A percentile compares a stretch with the other conserved stretches of the same genome.
Evolutionary conservation across 768 basidiomycete genomes (phyloP).

Genomic region (Suillus spraguei): DNA sequence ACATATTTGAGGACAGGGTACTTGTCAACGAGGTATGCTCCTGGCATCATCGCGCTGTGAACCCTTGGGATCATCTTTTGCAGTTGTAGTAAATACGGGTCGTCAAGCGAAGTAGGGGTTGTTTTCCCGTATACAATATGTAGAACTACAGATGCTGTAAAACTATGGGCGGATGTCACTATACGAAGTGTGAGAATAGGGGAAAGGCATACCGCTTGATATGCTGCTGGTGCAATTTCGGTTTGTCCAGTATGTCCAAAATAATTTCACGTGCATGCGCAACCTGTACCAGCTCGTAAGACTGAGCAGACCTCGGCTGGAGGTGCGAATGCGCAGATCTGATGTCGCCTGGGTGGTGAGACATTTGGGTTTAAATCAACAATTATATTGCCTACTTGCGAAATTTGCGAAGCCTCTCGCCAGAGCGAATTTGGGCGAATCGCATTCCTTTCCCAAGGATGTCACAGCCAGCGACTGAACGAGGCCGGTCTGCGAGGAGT

Average conservation of each 20-base stretch:
- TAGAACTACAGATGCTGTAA: constrained; percentile 28
- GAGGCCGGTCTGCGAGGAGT: constrained; percentile 50
- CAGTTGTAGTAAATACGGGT: constrained; percentile 29
- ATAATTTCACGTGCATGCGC: constrained; percentile 31
- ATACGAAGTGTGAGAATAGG: constrained; percentile 15
- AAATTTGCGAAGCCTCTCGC: constrained; percentile 61
- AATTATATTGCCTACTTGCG: constrained; percentile 39
- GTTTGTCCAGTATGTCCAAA: constrained; percentile 25
- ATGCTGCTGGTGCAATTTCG: constrained; percentile 26
- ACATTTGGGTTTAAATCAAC: constrained; percentile 9
- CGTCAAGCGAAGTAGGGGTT: constrained; percentile 16
- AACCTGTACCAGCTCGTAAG: constrained; percentile 50
- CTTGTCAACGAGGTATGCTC: constrained; percentile 37
- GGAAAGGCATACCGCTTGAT: constrained; percentile 42
- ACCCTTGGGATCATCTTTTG: constrained; percentile 33
- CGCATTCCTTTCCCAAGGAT: constrained; percentile 62
- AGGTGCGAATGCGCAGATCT: constrained; percentile 58
- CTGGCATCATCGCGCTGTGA: constrained; percentile 32
- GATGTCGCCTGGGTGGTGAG: neutral
- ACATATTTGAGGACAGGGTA: constrained; percentile 44
- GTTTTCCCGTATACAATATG: constrained; percentile 33
- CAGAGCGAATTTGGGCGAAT: constrained; percentile 50
- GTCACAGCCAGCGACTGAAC: constrained; percentile 55
- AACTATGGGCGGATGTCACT: constrained; percentile 17
- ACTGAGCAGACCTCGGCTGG: constrained; percentile 47